Base-by-base conservation (phyloP, 192 early-diverging fungal species). In the Phlyctochytrium bullatum region DNA sequence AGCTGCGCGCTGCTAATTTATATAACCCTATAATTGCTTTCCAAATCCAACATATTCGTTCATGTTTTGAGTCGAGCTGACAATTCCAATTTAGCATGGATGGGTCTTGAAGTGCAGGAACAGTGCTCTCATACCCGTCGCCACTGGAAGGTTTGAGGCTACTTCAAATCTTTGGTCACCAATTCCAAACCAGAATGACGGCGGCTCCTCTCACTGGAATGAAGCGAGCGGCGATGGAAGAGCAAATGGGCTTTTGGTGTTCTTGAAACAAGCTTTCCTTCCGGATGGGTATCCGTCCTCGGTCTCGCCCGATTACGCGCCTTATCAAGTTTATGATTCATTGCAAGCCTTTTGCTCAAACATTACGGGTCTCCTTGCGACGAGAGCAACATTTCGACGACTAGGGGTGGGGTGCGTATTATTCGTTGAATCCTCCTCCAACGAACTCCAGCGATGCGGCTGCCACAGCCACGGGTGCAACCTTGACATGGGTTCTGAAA, bases 311-410 rank as follows among this genome's bases (percentile, higher is more conserved):
- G 76, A 80, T 53, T 80, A 80, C 68, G 33, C 74, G 23, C 32
- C 23, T 4, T 80, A 79, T 62, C 79, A 80, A 56, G 63, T 80
- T 25, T 78, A 35, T 54, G 79, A 80, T 56, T 73, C 77, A 25
- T 31, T 72, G 23, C 76, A 78, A 57, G 70, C 70, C 16, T 66
- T 61, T 32, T 67, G 64, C 50, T 47, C 50, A n/a, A 62, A 33
- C 29, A 52, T 75, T 47, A 71, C 59, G 32, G 65, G 71, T 61
- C 54, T 57, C 4, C 16, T 57, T 25, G 54, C 54, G 4, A 57
- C 54, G 54, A 14, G 67, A 40, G 40, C 20, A 47, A 47, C 40
- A 47, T 47, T 47, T 20, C 40, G 20, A 47, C 6, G 10, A 6
- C 6, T 47, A 20, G 40, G 40, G 20, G 40, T 47, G 40, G 40